A percentile compares a stretch with the other conserved stretches of the same genome.
These are phyloP conservation scores for Scheffersomyces illinoinensis DNA, from an alignment of 1,139 yeast species.

Conservation along the genomic window DNA sequence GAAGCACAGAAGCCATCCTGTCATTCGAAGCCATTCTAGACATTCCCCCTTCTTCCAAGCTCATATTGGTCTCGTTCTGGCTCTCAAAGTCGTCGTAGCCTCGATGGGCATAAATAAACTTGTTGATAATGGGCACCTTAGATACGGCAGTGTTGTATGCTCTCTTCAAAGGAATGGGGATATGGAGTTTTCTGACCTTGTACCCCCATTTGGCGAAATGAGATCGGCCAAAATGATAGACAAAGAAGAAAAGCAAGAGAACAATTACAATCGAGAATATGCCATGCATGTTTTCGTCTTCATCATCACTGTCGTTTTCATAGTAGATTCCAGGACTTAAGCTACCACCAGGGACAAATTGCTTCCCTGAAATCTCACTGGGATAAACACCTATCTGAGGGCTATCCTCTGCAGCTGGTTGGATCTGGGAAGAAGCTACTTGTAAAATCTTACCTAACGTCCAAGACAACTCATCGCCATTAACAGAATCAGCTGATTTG, in stretches of 20 bases:
- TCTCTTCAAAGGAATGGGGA: slow-evolving; percentile 17
- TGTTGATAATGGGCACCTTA: slow-evolving; percentile 19
- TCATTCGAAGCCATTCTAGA: slow-evolving; percentile 13
- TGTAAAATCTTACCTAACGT: slow-evolving; percentile 62
- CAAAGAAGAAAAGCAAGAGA: slow-evolving; percentile 17
- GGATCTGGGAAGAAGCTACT: slow-evolving; percentile 57
- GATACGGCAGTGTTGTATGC: slow-evolving; percentile 10
- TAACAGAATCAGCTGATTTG: slow-evolving; percentile 58
- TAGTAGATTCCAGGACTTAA: slow-evolving; percentile 10
- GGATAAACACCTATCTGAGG: slow-evolving; percentile 53
- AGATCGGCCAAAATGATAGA: slow-evolving; percentile 19
- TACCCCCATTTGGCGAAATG: slow-evolving; percentile 15
- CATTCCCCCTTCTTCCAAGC: slow-evolving; percentile 35
- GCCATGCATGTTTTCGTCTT: slow-evolving; percentile 9
- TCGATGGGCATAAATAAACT: slow-evolving; percentile 10
- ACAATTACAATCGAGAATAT: slow-evolving; percentile 18
- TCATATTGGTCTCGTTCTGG: slow-evolving; percentile 22
- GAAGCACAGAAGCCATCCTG: slow-evolving; percentile 15
- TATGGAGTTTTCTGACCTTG: slow-evolving; percentile 15
- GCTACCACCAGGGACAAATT: slow-evolving; percentile 40
- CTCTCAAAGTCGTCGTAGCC: slow-evolving; percentile 11
- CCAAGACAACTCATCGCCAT: slow-evolving; percentile 67
- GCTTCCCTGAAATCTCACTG: slow-evolving; percentile 45
- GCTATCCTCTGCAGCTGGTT: slow-evolving; percentile 19
- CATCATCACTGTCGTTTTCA: slow-evolving; percentile 25